These are phyloP conservation scores for Eustoma russellianum DNA, from an alignment of 257 asterid species.

Conservation along the genomic window DNA sequence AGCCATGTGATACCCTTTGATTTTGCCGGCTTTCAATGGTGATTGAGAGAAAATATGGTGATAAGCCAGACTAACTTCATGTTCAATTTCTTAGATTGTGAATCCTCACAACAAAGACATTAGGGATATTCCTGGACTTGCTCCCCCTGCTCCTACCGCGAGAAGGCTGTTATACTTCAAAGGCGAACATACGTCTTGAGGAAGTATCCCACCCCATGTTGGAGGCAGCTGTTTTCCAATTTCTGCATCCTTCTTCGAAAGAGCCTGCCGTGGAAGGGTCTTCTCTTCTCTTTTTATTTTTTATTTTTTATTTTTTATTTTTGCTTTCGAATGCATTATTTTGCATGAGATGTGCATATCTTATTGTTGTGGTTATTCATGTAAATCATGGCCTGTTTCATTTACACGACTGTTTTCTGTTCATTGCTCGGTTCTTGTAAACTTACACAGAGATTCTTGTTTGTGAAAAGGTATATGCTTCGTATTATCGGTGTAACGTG, in stretches of 20 bases:
- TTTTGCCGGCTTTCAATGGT: too few species aligned
- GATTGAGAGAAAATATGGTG: too few species aligned
- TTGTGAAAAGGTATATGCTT: too few species aligned
- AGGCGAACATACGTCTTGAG: constrained; percentile 21
- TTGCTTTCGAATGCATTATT: too few species aligned
- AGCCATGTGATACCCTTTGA: too few species aligned
- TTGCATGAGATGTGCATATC: constrained; percentile 17
- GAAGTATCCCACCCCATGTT: constrained; percentile 10
- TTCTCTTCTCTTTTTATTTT: constrained; percentile 3
- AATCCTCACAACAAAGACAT: constrained; percentile 76
- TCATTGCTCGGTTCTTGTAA: constrained; percentile 8
- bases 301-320: background rate
- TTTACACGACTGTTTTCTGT: too few species aligned
- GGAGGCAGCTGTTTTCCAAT: constrained; percentile 4
- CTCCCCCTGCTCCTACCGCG: constrained; percentile 90
- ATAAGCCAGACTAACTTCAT: too few species aligned
- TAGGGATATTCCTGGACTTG: constrained; percentile 91
- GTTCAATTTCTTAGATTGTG: constrained; percentile 40
- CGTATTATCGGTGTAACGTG: too few species aligned
- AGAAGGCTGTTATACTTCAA: constrained; percentile 64
- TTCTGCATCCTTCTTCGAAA: background rate
- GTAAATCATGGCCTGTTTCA: constrained; percentile 11
- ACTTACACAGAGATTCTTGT: constrained; percentile 5
- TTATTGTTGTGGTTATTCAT: constrained; percentile 6
- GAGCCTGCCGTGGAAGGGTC: constrained; percentile 8